Evolutionary conservation across 2,329 filamentous ascomycete species (phyloP).

Genomic region (Taxawa tesnikishii): DNA sequence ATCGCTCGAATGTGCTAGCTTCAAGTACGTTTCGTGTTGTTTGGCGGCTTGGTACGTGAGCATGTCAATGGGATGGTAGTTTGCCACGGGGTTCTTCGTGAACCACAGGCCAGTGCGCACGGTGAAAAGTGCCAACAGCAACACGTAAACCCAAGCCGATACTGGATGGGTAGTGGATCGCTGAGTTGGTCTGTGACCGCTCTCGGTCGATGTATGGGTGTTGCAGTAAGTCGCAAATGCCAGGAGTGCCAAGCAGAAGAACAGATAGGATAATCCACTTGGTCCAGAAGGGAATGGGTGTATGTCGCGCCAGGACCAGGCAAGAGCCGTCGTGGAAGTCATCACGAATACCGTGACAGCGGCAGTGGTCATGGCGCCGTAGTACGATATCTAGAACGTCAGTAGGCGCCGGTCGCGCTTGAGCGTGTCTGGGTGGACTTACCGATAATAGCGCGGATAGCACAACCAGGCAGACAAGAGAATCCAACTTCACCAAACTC

Average conservation of each 20-base stretch:
- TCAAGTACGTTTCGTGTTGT: slow-evolving; percentile 36
- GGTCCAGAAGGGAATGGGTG: slow-evolving; percentile 17
- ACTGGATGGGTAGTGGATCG: slow-evolving; percentile 8
- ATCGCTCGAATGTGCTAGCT: slow-evolving; percentile 33
- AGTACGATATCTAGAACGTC: slow-evolving; percentile 24
- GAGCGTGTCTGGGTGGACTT: slow-evolving; percentile 7
- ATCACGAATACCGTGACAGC: slow-evolving; percentile 24
- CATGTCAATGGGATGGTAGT: slow-evolving; percentile 42
- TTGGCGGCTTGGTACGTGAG: slow-evolving; percentile 38
- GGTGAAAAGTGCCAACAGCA: slow-evolving; percentile 29
- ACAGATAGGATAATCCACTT: slow-evolving; percentile 11
- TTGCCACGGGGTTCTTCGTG: slow-evolving; percentile 25
- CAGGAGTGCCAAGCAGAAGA: slow-evolving; percentile 12
- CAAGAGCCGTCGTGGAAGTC: slow-evolving; percentile 20
- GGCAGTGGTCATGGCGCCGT: slow-evolving; percentile 26
- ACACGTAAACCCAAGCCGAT: slow-evolving; percentile 20
- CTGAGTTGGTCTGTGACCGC: background rate
- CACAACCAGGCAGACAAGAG: slow-evolving; percentile 14
- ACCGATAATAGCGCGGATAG: slow-evolving; percentile 17
- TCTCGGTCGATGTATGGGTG: slow-evolving; percentile 9
- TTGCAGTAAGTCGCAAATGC: slow-evolving; percentile 19
- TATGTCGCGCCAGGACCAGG: slow-evolving; percentile 19
- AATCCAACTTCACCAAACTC: slow-evolving; percentile 18
- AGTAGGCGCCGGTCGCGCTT: no score
- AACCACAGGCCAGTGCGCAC: slow-evolving; percentile 28